A percentile compares a stretch with the other conserved stretches of the same genome.
phyloP scores from a whole-genome alignment of 192 early-diverging fungal genomes.

The Backusella westeae region DNA sequence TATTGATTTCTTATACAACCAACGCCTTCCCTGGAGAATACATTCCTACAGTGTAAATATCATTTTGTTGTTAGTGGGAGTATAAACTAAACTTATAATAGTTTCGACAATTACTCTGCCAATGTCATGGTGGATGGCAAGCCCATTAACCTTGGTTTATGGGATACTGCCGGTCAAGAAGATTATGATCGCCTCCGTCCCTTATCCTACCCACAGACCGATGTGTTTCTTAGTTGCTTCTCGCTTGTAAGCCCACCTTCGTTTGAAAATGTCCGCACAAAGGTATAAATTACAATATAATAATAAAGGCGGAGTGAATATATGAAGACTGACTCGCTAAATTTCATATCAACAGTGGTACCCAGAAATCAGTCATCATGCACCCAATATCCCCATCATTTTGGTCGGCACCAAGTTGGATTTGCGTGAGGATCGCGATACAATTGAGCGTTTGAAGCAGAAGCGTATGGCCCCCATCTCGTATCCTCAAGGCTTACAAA shows the following conservation, averaged over 20 bases:
- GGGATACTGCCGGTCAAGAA: slow-evolving; percentile 95
- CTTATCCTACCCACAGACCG: slow-evolving; percentile 88
- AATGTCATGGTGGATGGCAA: slow-evolving; percentile 96
- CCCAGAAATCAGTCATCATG: slow-evolving; percentile 87
- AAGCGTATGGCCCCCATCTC: slow-evolving; percentile 80
- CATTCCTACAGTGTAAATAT: slow-evolving; percentile 94
- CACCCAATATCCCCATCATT: slow-evolving; percentile 79
- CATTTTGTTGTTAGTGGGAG: too few relatives aligned
- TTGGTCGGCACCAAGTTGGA: slow-evolving; percentile 93
- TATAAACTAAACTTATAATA: slow-evolving; percentile 14
- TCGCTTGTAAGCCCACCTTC: slow-evolving; percentile 32
- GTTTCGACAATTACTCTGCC: slow-evolving; percentile 93
- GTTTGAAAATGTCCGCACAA: slow-evolving; percentile 30
- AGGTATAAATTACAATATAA: slow-evolving; percentile 7
- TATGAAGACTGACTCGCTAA: not conserved
- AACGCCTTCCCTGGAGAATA: slow-evolving; percentile 99
- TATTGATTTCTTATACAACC: slow-evolving; percentile 97
- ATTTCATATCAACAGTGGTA: slow-evolving; percentile 75
- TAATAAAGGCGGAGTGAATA: not conserved
- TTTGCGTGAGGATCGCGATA: slow-evolving; percentile 81
- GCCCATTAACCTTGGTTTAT: slow-evolving; percentile 88
- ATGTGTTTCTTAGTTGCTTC: slow-evolving; percentile 27
- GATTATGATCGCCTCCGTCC: slow-evolving; percentile 92
- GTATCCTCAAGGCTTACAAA: slow-evolving; percentile 71
- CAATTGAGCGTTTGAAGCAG: slow-evolving; percentile 71